Conservation (phyloP, 306 rosid genomes). For the Canavalia ensiformis region DNA sequence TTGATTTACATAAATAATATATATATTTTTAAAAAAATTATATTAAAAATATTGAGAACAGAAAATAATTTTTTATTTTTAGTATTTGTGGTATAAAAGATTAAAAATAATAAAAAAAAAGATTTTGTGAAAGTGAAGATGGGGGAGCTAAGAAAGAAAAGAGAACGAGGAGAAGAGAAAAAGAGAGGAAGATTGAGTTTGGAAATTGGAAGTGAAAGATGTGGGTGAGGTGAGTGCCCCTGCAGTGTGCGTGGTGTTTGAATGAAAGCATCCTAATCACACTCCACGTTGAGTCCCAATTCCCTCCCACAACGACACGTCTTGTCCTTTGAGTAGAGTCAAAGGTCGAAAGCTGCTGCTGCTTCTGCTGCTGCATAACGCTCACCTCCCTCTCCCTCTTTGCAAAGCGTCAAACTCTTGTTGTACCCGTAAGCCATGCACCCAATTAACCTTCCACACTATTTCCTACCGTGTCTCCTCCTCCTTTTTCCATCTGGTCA, state of each 20-base stretch:
- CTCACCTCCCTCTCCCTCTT: conserved; percentile 6
- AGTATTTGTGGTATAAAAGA: too few relatives aligned
- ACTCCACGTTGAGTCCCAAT: conserved; percentile 53
- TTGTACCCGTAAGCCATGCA: conserved; percentile 70
- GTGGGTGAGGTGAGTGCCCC: too few relatives aligned
- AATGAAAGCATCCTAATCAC: conserved; percentile 15
- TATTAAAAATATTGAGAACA: too few relatives aligned
- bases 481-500: conserved; percentile 59
- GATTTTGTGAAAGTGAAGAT: too few relatives aligned
- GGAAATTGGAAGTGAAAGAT: too few relatives aligned
- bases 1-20: too few relatives aligned
- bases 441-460: conserved; percentile 42
- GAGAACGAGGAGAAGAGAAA: too few relatives aligned
- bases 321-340: conserved; percentile 25
- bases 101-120: too few relatives aligned
- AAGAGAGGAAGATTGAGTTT: too few relatives aligned
- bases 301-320: conserved; percentile 14
- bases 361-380: background rate
- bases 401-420: conserved; percentile 60
- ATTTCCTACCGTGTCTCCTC: conserved; percentile 55
- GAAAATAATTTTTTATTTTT: too few relatives aligned
- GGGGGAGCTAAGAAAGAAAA: too few relatives aligned
- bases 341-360: conserved; percentile 31
- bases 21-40: too few relatives aligned
- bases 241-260: background rate